phyloP scores from a whole-genome alignment of 2,329 filamentous ascomycete species.

The Juglanconis sp. region DNA sequence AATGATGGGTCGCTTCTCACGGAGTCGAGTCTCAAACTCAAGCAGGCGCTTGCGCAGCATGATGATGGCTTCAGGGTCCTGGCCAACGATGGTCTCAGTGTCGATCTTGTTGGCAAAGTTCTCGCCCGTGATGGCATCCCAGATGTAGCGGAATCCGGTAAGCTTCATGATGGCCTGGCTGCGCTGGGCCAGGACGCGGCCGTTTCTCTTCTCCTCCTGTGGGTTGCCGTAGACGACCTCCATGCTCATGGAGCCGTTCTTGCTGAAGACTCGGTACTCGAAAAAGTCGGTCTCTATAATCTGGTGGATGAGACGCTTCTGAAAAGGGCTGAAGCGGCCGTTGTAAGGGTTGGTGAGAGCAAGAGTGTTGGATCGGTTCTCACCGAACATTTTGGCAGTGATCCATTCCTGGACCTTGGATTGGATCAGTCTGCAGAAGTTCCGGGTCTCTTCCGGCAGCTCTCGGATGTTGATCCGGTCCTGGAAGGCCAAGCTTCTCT shows the following conservation, averaged over 20 bases:
- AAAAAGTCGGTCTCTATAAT: slow-evolving; percentile 24
- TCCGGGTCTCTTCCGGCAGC: slow-evolving; percentile 7
- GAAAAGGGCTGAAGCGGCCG: slow-evolving; percentile 25
- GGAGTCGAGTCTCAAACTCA: slow-evolving; percentile 27
- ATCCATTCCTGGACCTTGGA: slow-evolving; percentile 13
- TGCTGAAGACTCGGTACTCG: slow-evolving; percentile 13
- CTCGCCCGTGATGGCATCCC: slow-evolving; percentile 32
- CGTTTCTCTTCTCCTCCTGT: background rate
- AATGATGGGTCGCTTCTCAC: slow-evolving; percentile 36
- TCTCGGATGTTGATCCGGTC: slow-evolving; percentile 9
- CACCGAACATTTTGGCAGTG: background rate
- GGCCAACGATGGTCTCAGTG: slow-evolving; percentile 7
- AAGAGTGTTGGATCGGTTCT: slow-evolving; percentile 3
- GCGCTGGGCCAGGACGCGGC: background rate
- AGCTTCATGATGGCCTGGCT: slow-evolving; percentile 17
- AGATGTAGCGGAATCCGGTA: slow-evolving; percentile 26
- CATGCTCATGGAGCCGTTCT: slow-evolving; percentile 12
- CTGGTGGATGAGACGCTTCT: slow-evolving; percentile 26
- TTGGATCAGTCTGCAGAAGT: slow-evolving; percentile 17
- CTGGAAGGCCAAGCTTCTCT: background rate
- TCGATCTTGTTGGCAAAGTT: slow-evolving; percentile 24
- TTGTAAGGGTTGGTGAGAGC: slow-evolving; percentile 23
- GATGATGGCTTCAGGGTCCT: background rate
- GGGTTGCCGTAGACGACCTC: slow-evolving; percentile 15
- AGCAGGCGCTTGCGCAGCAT: slow-evolving; percentile 19